Base-by-base conservation (phyloP, 2,329 filamentous ascomycete species). In the Colletotrichum noveboracense region DNA sequence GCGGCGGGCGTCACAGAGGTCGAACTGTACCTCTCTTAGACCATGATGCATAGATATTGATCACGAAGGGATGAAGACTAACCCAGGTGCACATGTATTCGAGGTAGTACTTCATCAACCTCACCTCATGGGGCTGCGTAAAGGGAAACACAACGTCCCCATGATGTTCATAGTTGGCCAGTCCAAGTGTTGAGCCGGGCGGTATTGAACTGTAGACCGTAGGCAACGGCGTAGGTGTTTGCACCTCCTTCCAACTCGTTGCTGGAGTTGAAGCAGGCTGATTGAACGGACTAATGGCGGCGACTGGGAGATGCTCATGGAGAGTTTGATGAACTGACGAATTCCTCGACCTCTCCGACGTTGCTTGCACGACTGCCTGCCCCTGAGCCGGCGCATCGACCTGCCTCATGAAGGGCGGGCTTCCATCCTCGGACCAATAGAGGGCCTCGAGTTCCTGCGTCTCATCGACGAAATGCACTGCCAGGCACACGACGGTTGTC, bases 71-170 rank as follows among this genome's bases (percentile, higher is more conserved):
- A 14, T 4, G 43, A 9, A 12, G 16, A 62, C 71, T 60, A 5
- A 81, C 80, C 80, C 79, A 81, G 13, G 79, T 80, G 38, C 80
- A 81, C 80, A 81, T 81, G 56, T 81, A 80, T 7, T 80, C 79
- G 2, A 80, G 43, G 24, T 81, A 81, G 26, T 81, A 81, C 70
- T 81, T 78, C 79, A 81, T 80, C 56, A 81, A 61, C 69, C 76
- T 72, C 9, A 76, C 79, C 67, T 81, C 79, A 4, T 79, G 77
- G 9, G 76, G 69, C 10, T 77, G 77, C 10, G 69, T 67, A 7
- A 81, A 76, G 1, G 80, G 80, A 14, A 80, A 80, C 18, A 70
- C 71, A 7, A 70, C 34, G 18, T 69, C 32, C 13, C 76, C 60
- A 28, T 68, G 66, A 48, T 77, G 48, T 65, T 78, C 16, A 75